Base-by-base conservation (phyloP, 305 asterid species). In the Plantago rigida region DNA sequence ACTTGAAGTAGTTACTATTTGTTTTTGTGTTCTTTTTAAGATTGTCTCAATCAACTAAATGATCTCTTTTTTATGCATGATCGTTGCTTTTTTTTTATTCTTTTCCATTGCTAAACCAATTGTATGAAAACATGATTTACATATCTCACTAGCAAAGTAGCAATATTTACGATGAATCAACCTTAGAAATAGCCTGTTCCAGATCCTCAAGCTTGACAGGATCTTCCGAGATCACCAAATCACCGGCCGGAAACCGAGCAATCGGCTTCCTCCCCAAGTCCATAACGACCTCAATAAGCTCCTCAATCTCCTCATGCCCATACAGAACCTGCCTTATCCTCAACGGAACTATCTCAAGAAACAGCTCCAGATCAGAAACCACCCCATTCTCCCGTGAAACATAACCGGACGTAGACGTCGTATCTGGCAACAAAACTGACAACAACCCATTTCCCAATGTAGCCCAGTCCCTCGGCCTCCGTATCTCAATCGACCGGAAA, bases 261-360 rank as follows among this genome's bases (percentile, higher is more conserved):
- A 92, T 78, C 1, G 99, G 97, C 61, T 84, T 84, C 67, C 99
- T 84, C 17, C 99, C 97, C 82, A 92, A 84, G 81, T 92, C 99
- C 99, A 89, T 84, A 17, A 92, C 97, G 57, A 92, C 89, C 84
- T 92, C 99, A 73, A 92, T 78, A 61, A 92, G 73, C 70, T 83
- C 69, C 68, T 74, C 77, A 64, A 92, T 84, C 62, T 83, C 83
- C 67, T 74, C 78, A 63, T 84, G 94, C 77, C 78, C 67, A 65
- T 78, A 69, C 71, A 92, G 71, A 53, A 80, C 87, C 51, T 74
- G 66, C 77, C 84, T 92, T 91, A 92, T 86, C 75, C 86, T 77
- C 75, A 66, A 58, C 0, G 99, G 97, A 75, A 92, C 87, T 19
- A 86, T 64, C 53, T 84, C 89, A 60, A 92, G 93, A 67, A 92